These are phyloP conservation scores for Cryptococcus neoformans DNA, from an alignment of 1,284 basidiomycete species.

Conservation along the genomic window DNA sequence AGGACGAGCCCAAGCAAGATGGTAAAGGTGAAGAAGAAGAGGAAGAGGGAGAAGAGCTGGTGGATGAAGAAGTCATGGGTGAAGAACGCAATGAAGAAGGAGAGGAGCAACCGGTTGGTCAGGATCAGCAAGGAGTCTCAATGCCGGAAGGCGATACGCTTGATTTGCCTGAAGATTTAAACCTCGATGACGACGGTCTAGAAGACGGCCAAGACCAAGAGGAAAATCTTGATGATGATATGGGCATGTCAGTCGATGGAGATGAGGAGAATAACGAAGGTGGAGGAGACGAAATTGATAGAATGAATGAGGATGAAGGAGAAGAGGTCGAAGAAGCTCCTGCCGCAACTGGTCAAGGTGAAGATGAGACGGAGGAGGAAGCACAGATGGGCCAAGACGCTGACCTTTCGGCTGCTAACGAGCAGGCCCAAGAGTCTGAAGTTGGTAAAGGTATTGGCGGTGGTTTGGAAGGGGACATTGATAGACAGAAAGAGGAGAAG, in stretches of 20 bases:
- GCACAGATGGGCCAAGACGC: slow-evolving; percentile 37
- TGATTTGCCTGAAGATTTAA: slow-evolving; percentile 78
- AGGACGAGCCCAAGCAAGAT: slow-evolving; percentile 40
- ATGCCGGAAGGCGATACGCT: slow-evolving; percentile 72
- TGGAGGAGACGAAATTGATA: slow-evolving; percentile 32
- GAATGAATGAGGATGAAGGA: slow-evolving; percentile 41
- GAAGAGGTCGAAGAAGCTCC: slow-evolving; percentile 38
- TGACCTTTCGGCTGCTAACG: slow-evolving; percentile 38
- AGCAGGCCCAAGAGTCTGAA: slow-evolving; percentile 36
- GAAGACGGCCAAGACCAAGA: slow-evolving; percentile 53
- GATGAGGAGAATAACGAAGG: slow-evolving; percentile 38
- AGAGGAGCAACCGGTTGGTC: slow-evolving; percentile 50
- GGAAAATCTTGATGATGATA: slow-evolving; percentile 20
- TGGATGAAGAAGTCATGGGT: slow-evolving; percentile 13
- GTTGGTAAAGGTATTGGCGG: slow-evolving; percentile 39
- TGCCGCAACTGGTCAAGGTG: slow-evolving; percentile 35
- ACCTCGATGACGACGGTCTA: slow-evolving; percentile 57
- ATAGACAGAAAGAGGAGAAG: slow-evolving; percentile 26
- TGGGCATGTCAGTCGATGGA: slow-evolving; percentile 40
- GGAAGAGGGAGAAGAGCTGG: slow-evolving; percentile 24
- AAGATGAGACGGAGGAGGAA: slow-evolving; percentile 47
- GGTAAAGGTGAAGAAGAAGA: slow-evolving; percentile 44
- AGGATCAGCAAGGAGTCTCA: slow-evolving; percentile 61
- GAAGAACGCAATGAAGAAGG: slow-evolving; percentile 46
- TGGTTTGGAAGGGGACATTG: slow-evolving; percentile 31